Evolutionary conservation across 345 rosid species (phyloP).

Genomic region (Boechera retrofracta): DNA sequence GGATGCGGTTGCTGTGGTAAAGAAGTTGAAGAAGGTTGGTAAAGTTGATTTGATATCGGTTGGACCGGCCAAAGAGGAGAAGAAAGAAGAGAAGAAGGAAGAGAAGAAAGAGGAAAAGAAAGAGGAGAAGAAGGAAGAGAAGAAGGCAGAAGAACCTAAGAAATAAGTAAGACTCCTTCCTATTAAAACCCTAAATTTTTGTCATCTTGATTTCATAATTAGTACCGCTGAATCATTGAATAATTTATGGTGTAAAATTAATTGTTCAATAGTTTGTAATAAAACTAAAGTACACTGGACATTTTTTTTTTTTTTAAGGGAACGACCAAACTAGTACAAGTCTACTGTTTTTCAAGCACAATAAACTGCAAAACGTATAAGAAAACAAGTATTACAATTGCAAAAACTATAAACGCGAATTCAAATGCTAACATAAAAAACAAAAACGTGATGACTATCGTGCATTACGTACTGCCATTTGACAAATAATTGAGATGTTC

Average conservation of each 20-base stretch:
- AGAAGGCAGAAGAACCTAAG: constrained; percentile 46
- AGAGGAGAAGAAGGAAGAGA: constrained; percentile 58
- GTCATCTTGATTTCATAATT: constrained; percentile 18
- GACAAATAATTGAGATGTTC: not conserved
- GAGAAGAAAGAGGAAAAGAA: constrained; percentile 64
- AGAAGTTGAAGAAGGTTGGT: constrained; percentile 91
- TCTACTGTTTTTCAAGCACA: not conserved
- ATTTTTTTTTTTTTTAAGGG: not conserved
- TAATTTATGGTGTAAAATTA: constrained; percentile 6
- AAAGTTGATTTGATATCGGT: constrained; percentile 88
- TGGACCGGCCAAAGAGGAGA: constrained; percentile 94
- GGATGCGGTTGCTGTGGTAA: constrained; percentile 87
- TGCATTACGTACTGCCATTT: no score
- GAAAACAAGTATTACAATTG: not conserved
- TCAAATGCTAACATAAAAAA: not conserved
- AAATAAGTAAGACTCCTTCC: constrained; percentile 38
- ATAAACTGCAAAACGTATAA: not conserved
- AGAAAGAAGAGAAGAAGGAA: constrained; percentile 79
- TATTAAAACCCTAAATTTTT: not conserved
- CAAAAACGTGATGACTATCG: not conserved
- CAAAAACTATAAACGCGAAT: not conserved
- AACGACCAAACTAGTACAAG: not conserved
- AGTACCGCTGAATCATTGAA: not conserved
- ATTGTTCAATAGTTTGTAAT: not conserved
- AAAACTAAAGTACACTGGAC: not conserved